These are phyloP conservation scores for Marvania coccoides DNA, from an alignment of 139 green algal genomes.

Conservation along the genomic window DNA sequence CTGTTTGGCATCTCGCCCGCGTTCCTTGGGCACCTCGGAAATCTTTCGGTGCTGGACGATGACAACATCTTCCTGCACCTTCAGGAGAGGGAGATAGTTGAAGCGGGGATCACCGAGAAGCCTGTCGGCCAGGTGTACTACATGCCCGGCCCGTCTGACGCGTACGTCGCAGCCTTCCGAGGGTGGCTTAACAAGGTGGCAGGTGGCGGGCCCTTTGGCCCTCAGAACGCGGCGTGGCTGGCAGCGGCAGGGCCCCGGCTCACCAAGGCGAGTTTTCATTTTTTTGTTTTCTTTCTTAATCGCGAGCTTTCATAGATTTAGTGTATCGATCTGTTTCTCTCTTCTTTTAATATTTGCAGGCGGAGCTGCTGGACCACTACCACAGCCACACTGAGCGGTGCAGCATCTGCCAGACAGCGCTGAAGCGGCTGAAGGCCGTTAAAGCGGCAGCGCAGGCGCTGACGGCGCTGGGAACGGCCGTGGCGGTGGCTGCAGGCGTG, in stretches of 20 bases:
- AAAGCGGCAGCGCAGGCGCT: neutral
- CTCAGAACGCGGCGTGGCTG: constrained; percentile 24
- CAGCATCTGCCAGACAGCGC: constrained; percentile 1
- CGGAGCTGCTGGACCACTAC: constrained; percentile 28
- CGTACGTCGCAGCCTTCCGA: constrained; percentile 35
- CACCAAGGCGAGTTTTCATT: too few species aligned
- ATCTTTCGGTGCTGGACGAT: constrained; percentile 46
- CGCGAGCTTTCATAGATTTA: neutral
- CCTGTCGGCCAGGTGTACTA: constrained; percentile 32
- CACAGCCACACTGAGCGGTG: constrained; percentile 20
- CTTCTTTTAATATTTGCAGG: neutral
- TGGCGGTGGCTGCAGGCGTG: neutral
- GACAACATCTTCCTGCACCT: constrained; percentile 9
- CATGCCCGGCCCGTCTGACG: constrained; percentile 32
- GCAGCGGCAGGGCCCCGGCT: constrained; percentile 60
- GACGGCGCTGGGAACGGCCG: neutral
- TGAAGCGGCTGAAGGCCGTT: neutral
- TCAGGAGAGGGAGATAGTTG: constrained; percentile 22
- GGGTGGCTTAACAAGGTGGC: constrained; percentile 22
- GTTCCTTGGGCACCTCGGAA: constrained; percentile 31
- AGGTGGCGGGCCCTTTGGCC: constrained; percentile 38
- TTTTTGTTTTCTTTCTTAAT: too few species aligned
- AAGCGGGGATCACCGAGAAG: constrained; percentile 15
- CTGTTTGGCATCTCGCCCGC: constrained; percentile 13
- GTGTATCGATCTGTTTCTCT: neutral